Base-by-base conservation (phyloP, 257 asterid genomes). In the Solanum lignicaule region DNA sequence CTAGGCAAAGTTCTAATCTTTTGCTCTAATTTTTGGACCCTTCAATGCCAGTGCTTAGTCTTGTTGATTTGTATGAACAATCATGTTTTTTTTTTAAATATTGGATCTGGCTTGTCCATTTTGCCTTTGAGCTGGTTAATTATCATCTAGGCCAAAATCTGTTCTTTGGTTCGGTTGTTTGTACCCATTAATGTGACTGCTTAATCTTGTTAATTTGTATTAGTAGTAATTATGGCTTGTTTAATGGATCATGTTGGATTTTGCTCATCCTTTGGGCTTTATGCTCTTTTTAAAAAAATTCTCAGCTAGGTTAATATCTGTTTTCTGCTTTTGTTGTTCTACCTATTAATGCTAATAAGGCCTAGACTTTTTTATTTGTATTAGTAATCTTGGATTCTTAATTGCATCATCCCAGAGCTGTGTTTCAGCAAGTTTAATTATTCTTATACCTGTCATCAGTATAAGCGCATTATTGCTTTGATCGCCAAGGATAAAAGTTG, bases 371-470 rank as follows among this genome's bases (percentile, higher is more conserved):
- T 81, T 81, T 7, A 81, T 46, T 46, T 68, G 72, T 20, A 76
- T 25, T 35, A 35, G 87, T 12, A 20, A 66, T n/a, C 36, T 43
- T 87, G 89, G 84, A 25, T 38, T 71, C 46, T 60, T 46, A 29
- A 29, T 46, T 46, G 85, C 38, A 43, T 81, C 69, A 15, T 46
- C 6, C 25, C 29, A 88, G 88, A 90, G 86, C 89, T 84, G 82
- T 69, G 32, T 88, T 15, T 6, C 58, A 31, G 55, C 16, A 58
- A 76, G 62, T 76, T 69, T 27, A 66, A 13, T 58, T 36, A 4
- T 36, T 27, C 31, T 43, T 35, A 60, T 32, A 83, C 55, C 60
- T 18, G 33, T 33, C 25, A 12, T 79, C 65, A 43, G 84, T 52
- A 29, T 16, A 43, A 81, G n/a, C 31, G 2, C 41, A 82, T 3